Percentiles rank a stretch among this genome's conserved stretches.
phyloP scores from a whole-genome alignment of 2,329 filamentous ascomycete genomes.

The Phialophora tarda region DNA sequence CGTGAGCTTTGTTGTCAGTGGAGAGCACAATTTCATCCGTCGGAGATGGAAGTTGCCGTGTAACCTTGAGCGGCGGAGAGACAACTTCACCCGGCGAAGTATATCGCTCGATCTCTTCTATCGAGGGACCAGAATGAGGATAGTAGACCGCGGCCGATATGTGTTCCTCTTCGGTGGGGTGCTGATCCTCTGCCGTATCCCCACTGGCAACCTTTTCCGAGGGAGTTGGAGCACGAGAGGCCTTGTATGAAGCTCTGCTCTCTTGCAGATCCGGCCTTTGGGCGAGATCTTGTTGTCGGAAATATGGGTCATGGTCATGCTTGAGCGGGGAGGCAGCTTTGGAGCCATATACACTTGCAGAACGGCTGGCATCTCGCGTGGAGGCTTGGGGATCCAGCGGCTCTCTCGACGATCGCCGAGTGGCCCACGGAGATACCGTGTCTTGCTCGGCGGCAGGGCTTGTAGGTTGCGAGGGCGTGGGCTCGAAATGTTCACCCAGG shows the following conservation, averaged over 20 bases:
- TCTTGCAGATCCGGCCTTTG: slow-evolving; percentile 51
- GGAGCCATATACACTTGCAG: slow-evolving; percentile 8
- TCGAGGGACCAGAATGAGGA: slow-evolving; percentile 61
- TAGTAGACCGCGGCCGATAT: slow-evolving; percentile 70
- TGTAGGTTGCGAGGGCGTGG: slow-evolving; percentile 23
- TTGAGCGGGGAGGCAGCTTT: slow-evolving; percentile 18
- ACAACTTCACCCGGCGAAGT: slow-evolving; percentile 32
- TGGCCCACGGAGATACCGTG: slow-evolving; percentile 1
- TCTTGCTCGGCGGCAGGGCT: slow-evolving; percentile 25
- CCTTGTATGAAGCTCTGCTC: slow-evolving; percentile 37
- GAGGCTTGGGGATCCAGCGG: slow-evolving; percentile 6
- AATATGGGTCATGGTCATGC: slow-evolving; percentile 40
- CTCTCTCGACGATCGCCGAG: slow-evolving; percentile 21
- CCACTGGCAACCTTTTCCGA: background rate
- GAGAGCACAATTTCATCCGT: slow-evolving; percentile 25
- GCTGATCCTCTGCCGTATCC: slow-evolving; percentile 10
- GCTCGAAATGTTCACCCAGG: slow-evolving; percentile 18
- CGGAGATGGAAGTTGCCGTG: slow-evolving; percentile 6
- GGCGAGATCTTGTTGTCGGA: slow-evolving; percentile 42
- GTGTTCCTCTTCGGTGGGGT: slow-evolving; percentile 59
- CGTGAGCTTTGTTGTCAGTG: slow-evolving; percentile 15
- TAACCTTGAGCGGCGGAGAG: slow-evolving; percentile 21
- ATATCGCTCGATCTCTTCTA: slow-evolving; percentile 47
- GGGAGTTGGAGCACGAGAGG: slow-evolving; percentile 1
- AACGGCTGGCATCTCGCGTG: slow-evolving; percentile 9